Base-by-base conservation (phyloP, 75 land plant species). In the Isoetes taiwanensis region DNA sequence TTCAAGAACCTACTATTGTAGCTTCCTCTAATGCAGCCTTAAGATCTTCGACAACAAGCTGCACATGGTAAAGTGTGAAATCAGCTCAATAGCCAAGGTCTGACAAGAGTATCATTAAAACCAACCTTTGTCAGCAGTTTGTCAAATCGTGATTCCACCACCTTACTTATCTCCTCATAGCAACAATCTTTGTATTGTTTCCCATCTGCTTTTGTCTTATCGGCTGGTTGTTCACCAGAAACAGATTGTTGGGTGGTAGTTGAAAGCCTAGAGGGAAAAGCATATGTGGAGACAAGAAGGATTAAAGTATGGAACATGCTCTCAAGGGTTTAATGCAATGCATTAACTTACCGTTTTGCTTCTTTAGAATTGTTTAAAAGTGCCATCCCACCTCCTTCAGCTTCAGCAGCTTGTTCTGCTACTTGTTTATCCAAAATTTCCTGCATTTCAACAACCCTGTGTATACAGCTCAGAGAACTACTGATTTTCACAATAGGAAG, bases 401-500 rank as follows among this genome's bases (percentile, higher is more conserved):
- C 83, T 72, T 88, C 99, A 74, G 99, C 99, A 43, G 90, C 99
- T 80, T 94, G 96, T 50, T 94, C 99, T 57, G 88, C 90, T 43
- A 84, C 76, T 61, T 88, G 99, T 61, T 94, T 90, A 72, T 94
- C 99, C 60, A 94, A 67, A 26, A 88, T 84, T 63, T 94, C 99
- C 78, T 94, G 99, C 96, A 88, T 94, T 71, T 94, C 99, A 38
- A 84, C 75, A 30, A 94, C 99, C 65, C 99, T 94, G 62, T 30
- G 32, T 34, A 16, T 28, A 27, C 11, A 30, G 37, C 42, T 6
- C 25, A 37, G 38, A 9, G 38, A 37, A 14, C 14, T 9, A 37
- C 11, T n/a, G n/a, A n/a, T n/a, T n/a, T n/a, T n/a, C n/a, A n/a
- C n/a, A n/a, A n/a, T n/a, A n/a, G n/a, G n/a, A n/a, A n/a, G n/a